Conservation (phyloP, 2,329 filamentous ascomycete genomes). For the Blastomyces gilchristii region DNA sequence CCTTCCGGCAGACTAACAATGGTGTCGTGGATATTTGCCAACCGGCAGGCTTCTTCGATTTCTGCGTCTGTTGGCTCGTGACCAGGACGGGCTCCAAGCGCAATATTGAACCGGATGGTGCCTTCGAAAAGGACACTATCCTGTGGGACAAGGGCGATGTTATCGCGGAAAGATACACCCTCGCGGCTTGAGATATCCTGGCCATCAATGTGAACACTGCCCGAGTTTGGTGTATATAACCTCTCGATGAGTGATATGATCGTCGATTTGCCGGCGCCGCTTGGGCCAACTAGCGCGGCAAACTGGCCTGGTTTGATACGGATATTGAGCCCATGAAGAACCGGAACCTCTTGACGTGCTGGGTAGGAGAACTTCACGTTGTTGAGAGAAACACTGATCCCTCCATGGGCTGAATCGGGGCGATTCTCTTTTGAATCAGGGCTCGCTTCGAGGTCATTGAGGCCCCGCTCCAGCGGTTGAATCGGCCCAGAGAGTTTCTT, state of each 20-base stretch:
- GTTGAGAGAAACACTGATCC: conserved; percentile 43
- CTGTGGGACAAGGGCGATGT: conserved; percentile 65
- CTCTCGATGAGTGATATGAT: conserved; percentile 64
- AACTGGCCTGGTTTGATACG: conserved; percentile 39
- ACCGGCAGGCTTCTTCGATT: conserved; percentile 51
- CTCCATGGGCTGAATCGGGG: conserved; percentile 20
- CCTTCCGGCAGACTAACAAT: conserved; percentile 40
- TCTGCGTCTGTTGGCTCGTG: conserved; percentile 54
- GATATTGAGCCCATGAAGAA: conserved; percentile 48
- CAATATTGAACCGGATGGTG: conserved; percentile 61
- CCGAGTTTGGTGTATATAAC: conserved; percentile 58
- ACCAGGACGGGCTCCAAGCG: conserved; percentile 48
- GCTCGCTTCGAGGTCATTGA: conserved; percentile 13
- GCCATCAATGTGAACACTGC: conserved; percentile 58
- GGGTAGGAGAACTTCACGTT: conserved; percentile 58
- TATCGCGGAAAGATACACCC: conserved; percentile 56
- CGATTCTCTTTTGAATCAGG: conserved; percentile 15
- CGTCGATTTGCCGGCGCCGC: conserved; percentile 64
- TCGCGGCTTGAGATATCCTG: conserved; percentile 60
- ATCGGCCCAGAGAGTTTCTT: conserved; percentile 19
- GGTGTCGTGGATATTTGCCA: conserved; percentile 55
- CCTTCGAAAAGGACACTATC: conserved; percentile 69
- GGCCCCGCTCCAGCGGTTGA: neutral
- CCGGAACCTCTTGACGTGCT: conserved; percentile 48
- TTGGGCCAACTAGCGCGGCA: conserved; percentile 55